phyloP scores from a whole-genome alignment of 169 alveolate genomes.

The Eimeria zaria region DNA sequence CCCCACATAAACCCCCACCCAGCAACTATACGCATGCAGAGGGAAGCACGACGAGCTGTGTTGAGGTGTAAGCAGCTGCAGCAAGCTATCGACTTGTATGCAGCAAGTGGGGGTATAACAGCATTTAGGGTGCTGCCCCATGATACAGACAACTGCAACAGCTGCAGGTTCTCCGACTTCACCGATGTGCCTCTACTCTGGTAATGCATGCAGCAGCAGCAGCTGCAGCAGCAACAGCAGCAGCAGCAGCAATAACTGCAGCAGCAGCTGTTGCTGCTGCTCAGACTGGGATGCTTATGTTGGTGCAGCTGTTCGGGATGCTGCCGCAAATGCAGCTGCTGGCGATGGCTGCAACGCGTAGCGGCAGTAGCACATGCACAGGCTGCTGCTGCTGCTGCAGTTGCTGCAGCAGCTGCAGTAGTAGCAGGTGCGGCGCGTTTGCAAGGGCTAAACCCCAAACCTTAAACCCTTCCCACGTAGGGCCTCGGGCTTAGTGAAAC shows the following conservation, averaged over 20 bases:
- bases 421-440: not conserved
- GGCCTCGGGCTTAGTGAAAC: not conserved
- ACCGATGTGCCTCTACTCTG: conserved; percentile 9
- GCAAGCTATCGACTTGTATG: conserved; percentile 24
- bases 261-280: too few relatives aligned
- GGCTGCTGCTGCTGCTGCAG: not conserved
- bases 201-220: not conserved
- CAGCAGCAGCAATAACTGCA: not conserved
- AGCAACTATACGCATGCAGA: conserved; percentile 34
- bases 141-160: not conserved
- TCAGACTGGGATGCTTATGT: not conserved
- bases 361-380: too few relatives aligned
- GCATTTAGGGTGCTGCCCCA: not conserved
- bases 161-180: conserved; percentile 12
- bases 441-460: too few relatives aligned
- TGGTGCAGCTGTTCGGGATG: not conserved
- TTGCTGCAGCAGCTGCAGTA: not conserved
- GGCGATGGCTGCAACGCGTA: not conserved
- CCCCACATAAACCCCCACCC: not conserved
- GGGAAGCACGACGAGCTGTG: not conserved
- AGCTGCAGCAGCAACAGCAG: not conserved
- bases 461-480: not conserved
- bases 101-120: not conserved
- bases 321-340: not conserved
- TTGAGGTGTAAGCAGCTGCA: conserved; percentile 32